Evolutionary conservation across 345 rosid species (phyloP).

Genomic region (Eucalyptus rudis): DNA sequence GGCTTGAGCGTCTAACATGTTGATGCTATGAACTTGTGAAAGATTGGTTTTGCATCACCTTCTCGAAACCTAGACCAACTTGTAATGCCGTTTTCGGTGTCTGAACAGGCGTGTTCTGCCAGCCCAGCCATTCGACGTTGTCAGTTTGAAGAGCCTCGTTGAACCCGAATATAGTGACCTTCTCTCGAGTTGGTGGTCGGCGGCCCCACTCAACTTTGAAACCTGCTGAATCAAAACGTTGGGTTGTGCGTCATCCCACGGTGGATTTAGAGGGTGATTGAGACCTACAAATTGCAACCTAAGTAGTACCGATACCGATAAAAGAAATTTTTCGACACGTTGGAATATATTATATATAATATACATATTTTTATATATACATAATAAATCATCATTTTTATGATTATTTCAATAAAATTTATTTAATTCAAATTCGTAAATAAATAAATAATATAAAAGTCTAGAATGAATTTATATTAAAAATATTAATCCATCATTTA

Average conservation of each 20-base stretch:
- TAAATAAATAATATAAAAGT: no score
- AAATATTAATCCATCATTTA: no score
- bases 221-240: not conserved
- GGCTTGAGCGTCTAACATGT: not conserved
- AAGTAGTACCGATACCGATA: rapidly evolving
- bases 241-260: not conserved
- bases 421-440: no score
- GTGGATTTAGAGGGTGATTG: not conserved
- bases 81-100: not conserved
- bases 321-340: rapidly evolving
- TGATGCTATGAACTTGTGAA: not conserved
- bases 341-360: no score
- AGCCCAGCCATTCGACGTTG: not conserved
- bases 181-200: not conserved
- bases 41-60: not conserved
- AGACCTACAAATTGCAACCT: not conserved
- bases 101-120: not conserved
- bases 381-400: no score
- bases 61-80: not conserved
- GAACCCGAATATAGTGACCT: not conserved
- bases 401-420: no score
- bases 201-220: not conserved
- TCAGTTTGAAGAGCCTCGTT: not conserved
- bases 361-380: no score
- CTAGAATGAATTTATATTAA: no score